Conservation (phyloP, 176 grass and related monocot genomes). For the barley (Hordeum vulgare) region MorexV3_pseudomolecules_assembly NC_058518.1:7765265-7765764, state of each 20-base stretch:
- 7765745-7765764: background rate
- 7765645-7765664: constrained; percentile 9
- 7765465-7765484: background rate
- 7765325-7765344: constrained; percentile 96
- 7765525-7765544: background rate
- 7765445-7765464: background rate
- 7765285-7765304: constrained; percentile 99
- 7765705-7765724: background rate
- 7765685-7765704: background rate
- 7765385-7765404: constrained; percentile 54
- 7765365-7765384: constrained; percentile 94
- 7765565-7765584: constrained; percentile 11
- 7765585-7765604: background rate
- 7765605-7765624: background rate
- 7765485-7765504: background rate
- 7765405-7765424: background rate
- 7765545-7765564: background rate
- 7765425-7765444: background rate
- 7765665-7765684: constrained; percentile 7
- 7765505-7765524: background rate
- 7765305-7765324: constrained; percentile 97
- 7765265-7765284: constrained; percentile 89
- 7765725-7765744: background rate
- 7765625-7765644: background rate
- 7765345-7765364: constrained; percentile 85